Base-by-base conservation (phyloP, 495 filamentous ascomycete species). In the Entonaema liquescens region DNA sequence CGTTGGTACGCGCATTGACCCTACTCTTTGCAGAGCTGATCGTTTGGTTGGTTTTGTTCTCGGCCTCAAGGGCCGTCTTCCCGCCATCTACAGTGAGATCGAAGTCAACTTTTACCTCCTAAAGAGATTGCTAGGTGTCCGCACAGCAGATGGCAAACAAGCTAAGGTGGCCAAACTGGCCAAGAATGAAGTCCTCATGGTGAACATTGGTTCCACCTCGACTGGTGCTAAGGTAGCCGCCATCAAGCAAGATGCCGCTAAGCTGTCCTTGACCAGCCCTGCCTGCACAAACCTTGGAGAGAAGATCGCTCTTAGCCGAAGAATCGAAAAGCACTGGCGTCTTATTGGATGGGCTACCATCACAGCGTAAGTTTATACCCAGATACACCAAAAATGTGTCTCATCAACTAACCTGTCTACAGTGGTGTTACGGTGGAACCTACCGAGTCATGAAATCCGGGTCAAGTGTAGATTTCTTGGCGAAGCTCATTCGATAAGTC, bases 321-420 rank as follows among this genome's bases (percentile, higher is more conserved):
- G 96, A 88, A 98, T 98, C 75, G 95, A 99, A 78, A 98, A 98
- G 89, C 95, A 98, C 83, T 98, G 95, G 95, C 92, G 95, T 83
- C 87, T 97, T 78, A 98, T 98, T 71, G 94, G 95, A 74, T 97
- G 95, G 94, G 94, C 94, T 52, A 97, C 93, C 76, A 97, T 97
- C 80, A 90, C 82, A 60, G 83, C 83, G 60, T 72, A 57, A 55
- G 62, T 73, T 52, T 26, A n/a, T 23, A 33, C 13, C 21, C 8
- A 56, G 77, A 74, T 65, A 55, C 21, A 21, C 8, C 29, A n/a
- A 35, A 49, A 35, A 49, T n/a, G 6, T 15, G 28, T 11, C 3
- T 13, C 29, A n/a, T 57, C n/a, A 25, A 17, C 71, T 74, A 55
- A 74, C 67, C 3, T 50, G 19, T 64, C 40, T 52, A 19, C 29